Evolutionary conservation across 2,329 filamentous ascomycete genomes (phyloP).

Genomic region (Alternaria brassicae): DNA sequence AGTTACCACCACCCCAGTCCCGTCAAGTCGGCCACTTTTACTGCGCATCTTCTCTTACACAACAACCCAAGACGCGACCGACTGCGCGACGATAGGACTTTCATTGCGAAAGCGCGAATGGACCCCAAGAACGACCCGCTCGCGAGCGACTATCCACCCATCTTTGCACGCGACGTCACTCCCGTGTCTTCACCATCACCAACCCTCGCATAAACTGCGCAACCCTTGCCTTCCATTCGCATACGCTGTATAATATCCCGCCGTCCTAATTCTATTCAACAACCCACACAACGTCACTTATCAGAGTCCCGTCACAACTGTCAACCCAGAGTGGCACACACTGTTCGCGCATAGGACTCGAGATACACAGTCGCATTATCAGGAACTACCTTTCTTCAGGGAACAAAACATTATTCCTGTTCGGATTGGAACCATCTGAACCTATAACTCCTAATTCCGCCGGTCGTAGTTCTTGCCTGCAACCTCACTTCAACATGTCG

Average conservation of each 20-base stretch:
- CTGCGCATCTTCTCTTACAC: slow-evolving; percentile 23
- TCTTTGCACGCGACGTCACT: slow-evolving; percentile 33
- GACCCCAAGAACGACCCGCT: slow-evolving; percentile 46
- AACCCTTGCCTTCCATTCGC: neutral
- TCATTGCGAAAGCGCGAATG: slow-evolving; percentile 34
- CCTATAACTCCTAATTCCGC: slow-evolving; percentile 1
- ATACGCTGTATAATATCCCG: neutral
- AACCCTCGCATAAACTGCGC: slow-evolving; percentile 1
- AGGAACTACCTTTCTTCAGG: neutral
- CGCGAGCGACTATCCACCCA: slow-evolving; percentile 46
- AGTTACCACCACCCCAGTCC: slow-evolving; percentile 21
- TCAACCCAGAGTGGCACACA: neutral
- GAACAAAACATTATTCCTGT: slow-evolving; percentile 10
- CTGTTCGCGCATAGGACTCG: slow-evolving; percentile 11
- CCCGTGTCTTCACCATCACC: slow-evolving; percentile 8
- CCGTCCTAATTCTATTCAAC: neutral
- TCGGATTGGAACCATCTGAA: neutral
- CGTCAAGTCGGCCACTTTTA: slow-evolving; percentile 33
- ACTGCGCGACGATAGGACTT: neutral
- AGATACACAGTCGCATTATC: slow-evolving; percentile 12
- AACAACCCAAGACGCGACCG: slow-evolving; percentile 7
- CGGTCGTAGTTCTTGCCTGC: neutral
- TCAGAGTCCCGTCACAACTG: neutral
- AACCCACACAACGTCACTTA: neutral
- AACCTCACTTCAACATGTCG: slow-evolving; percentile 30